Percentiles rank a stretch among this genome's conserved stretches.
Evolutionary conservation across 1,139 yeast genomes (phyloP).

Genomic region (Debaryomyces coudertii): DNA sequence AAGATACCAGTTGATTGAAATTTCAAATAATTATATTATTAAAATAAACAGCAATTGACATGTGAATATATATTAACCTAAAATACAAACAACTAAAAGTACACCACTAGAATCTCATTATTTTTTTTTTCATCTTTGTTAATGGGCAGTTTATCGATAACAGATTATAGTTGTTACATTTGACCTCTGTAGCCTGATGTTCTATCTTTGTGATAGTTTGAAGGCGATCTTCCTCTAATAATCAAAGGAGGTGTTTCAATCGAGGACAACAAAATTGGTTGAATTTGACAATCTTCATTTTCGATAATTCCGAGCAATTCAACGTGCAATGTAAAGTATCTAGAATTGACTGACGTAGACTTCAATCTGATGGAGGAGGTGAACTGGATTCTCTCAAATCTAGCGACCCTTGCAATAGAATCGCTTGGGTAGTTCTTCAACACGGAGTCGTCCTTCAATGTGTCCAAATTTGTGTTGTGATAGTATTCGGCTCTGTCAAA

Average conservation of each 20-base stretch:
- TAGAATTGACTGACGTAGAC: constrained; percentile 45
- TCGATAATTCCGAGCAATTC: constrained; percentile 56
- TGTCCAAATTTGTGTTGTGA: constrained; percentile 32
- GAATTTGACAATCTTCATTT: constrained; percentile 41
- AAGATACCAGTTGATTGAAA: neutral
- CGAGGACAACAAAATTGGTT: constrained; percentile 42
- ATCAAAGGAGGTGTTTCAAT: constrained; percentile 64
- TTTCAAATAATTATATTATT: neutral
- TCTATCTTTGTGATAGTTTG: constrained; percentile 55
- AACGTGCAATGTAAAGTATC: constrained; percentile 57
- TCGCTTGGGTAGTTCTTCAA: constrained; percentile 51
- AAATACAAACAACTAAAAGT: constrained; percentile 10
- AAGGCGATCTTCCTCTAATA: constrained; percentile 71
- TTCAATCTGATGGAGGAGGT: constrained; percentile 62
- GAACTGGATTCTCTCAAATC: constrained; percentile 71
- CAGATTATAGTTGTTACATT: constrained; percentile 8
- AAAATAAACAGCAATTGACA: neutral
- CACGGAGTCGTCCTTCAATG: constrained; percentile 35
- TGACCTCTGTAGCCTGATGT: constrained; percentile 42
- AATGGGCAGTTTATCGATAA: neutral
- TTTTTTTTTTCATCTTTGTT: constrained; percentile 2
- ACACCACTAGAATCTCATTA: constrained; percentile 4
- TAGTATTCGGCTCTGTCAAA: constrained; percentile 48
- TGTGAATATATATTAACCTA: constrained; percentile 7
- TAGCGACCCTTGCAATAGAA: constrained; percentile 60